phyloP scores from a whole-genome alignment of 1,284 basidiomycete genomes.

The Sporisorium scitamineum region DNA sequence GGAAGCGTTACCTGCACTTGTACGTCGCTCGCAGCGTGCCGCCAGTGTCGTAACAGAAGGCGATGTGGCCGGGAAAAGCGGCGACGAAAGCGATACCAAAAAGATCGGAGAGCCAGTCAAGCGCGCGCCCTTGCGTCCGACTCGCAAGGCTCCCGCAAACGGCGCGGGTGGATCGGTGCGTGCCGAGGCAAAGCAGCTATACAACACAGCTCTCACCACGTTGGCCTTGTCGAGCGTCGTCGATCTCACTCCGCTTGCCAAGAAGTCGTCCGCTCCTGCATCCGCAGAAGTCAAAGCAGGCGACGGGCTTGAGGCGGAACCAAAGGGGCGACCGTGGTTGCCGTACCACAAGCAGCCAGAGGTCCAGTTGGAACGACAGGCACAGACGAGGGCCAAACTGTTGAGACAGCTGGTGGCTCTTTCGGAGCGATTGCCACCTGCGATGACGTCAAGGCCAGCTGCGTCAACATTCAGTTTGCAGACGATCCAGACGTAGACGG shows the following conservation, averaged over 20 bases:
- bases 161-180: slow-evolving; percentile 6
- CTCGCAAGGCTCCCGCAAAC: neutral
- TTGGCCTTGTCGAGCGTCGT: slow-evolving; percentile 55
- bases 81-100: slow-evolving; percentile 41
- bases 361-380: slow-evolving; percentile 31
- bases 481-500: slow-evolving; percentile 8
- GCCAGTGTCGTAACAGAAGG: neutral
- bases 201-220: slow-evolving; percentile 19
- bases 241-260: slow-evolving; percentile 40
- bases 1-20: slow-evolving; percentile 74
- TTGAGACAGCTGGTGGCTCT: slow-evolving; percentile 19
- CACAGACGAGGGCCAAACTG: slow-evolving; percentile 15
- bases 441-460: neutral
- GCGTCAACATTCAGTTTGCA: neutral
- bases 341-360: slow-evolving; percentile 43
- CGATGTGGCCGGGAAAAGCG: slow-evolving; percentile 11
- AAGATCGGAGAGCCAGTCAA: slow-evolving; percentile 35
- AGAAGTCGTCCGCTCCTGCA: neutral
- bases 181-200: slow-evolving; percentile 20
- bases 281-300: neutral
- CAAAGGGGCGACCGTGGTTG: slow-evolving; percentile 29
- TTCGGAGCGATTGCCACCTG: slow-evolving; percentile 14
- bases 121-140: slow-evolving; percentile 5
- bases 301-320: neutral
- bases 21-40: neutral